Evolutionary conservation across 257 asterid species (phyloP).

Genomic region (Scutellaria galericulata): DNA sequence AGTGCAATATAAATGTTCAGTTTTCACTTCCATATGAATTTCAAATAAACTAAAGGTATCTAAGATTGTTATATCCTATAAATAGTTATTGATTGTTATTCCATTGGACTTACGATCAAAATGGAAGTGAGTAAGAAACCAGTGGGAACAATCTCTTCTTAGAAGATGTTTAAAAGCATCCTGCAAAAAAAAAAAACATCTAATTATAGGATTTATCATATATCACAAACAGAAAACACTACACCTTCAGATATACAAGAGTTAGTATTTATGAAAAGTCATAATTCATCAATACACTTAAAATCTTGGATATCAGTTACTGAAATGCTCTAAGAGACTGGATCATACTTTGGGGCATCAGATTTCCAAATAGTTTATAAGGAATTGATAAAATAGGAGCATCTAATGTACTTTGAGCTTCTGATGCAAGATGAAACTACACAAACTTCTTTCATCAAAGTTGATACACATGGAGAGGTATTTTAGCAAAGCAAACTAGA

Average conservation of each 20-base stretch:
- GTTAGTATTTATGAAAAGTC: not conserved
- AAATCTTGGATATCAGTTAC: not conserved
- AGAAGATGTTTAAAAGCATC: constrained; percentile 89
- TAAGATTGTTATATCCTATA: not conserved
- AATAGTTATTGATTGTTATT: not conserved
- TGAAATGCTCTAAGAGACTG: constrained; percentile 7
- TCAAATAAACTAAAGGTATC: not conserved
- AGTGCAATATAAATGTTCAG: constrained; percentile 15
- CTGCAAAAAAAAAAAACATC: constrained; percentile 58
- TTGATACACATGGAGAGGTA: constrained; percentile 3
- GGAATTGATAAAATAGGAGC: not conserved
- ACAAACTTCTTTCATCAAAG: constrained; percentile 5
- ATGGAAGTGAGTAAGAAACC: constrained; percentile 96
- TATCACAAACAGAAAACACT: constrained; percentile 9
- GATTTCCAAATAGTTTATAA: constrained; percentile 14
- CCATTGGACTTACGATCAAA: constrained; percentile 84
- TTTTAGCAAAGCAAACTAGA: not conserved
- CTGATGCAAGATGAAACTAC: not conserved
- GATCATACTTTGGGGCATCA: constrained; percentile 6
- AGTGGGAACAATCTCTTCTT: constrained; percentile 87
- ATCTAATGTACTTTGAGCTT: not conserved
- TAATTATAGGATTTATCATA: constrained; percentile 6
- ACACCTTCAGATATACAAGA: not conserved
- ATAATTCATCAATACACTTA: constrained; percentile 11
- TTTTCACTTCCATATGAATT: not conserved